These are phyloP conservation scores for Globisporangium paddicum DNA, from an alignment of 352 stramenopile genomes.

Conservation along the genomic window DNA sequence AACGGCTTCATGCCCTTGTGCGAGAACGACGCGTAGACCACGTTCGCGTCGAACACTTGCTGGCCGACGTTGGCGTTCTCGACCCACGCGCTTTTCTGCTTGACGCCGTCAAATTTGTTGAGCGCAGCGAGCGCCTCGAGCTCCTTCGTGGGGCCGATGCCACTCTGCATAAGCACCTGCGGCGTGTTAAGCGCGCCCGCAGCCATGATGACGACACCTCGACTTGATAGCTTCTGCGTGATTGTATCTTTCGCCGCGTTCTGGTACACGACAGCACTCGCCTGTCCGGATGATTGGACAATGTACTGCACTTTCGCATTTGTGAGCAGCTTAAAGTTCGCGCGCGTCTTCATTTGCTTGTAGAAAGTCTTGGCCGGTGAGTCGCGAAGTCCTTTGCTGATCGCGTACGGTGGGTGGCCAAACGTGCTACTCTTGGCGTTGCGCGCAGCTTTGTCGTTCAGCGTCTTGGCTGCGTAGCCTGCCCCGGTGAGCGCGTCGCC, in stretches of 20 bases:
- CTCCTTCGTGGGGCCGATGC: constrained; percentile 56
- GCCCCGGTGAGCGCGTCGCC: constrained; percentile 20
- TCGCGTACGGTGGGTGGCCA: constrained; percentile 42
- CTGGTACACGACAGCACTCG: constrained; percentile 47
- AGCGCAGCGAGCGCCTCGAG: constrained; percentile 31
- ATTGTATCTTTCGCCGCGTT: constrained; percentile 4
- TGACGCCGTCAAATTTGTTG: constrained; percentile 7
- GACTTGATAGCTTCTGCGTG: constrained; percentile 21
- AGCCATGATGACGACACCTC: constrained; percentile 69
- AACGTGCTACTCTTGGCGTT: constrained; percentile 52
- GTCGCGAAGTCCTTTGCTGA: constrained; percentile 42
- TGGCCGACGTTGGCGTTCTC: constrained; percentile 15
- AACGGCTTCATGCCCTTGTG: constrained; percentile 18
- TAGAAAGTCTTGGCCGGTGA: constrained; percentile 55
- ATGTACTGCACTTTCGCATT: constrained; percentile 46
- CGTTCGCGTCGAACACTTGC: constrained; percentile 16
- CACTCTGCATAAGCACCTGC: constrained; percentile 76
- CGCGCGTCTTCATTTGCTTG: constrained; percentile 29
- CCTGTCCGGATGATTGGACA: constrained; percentile 33
- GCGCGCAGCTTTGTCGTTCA: constrained; percentile 37
- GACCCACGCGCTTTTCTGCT: constrained; percentile 18
- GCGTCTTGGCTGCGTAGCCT: constrained; percentile 27
- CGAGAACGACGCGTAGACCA: constrained; percentile 18
- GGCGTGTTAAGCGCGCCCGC: constrained; percentile 68
- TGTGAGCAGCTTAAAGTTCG: constrained; percentile 45